Evolutionary conservation across 78 protist species (phyloP), one percentile per base, ranked within the genome.

Genomic region (Speleostelium caveatum): DNA sequence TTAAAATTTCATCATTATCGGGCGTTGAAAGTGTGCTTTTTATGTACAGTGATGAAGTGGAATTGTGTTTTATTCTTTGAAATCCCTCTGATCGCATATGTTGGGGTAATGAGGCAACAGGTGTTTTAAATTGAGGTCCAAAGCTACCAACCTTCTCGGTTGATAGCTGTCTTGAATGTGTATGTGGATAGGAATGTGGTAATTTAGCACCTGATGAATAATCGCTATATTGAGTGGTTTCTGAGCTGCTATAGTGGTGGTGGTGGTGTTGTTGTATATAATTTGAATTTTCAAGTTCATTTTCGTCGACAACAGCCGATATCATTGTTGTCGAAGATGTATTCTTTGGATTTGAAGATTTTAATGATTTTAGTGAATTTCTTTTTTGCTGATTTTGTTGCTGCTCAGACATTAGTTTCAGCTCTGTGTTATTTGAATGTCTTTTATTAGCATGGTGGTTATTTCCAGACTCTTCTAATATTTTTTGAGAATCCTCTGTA

Each of bases 61-160:
- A 83, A 42, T 83, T 83, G 36, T 83, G 90, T 49, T 83, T 83
- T 7, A 49, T 66, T 69, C 90, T 67, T 69, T 83, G 90, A n/a
- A 83, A 83, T 38, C 90, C 90, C 42, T 83, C 90, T 78, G 69
- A 69, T 53, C 90, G 33, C 90, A 83, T 83, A 21, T 83, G 90
- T 41, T 83, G 78, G 38, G 90, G 90, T 12, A 83, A 69, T 30
- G 90, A 67, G 10, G 87, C 36, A 6, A 83, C 24, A 41, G 90
- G 90, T 14, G 90, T 83, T 59, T 83, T 83, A 42, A 83, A 83
- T 69, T 83, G 90, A 58, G 90, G 90, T 10, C 73, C 86, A n/a
- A 60, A 63, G 30, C 12, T 61, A 32, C 90, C 90, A 22, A 69
- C 76, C 28, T 69, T 83, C 32, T 83, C 90, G 1, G 90, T 83